Percentiles rank a stretch among this genome's conserved stretches.
Conservation (phyloP, 1,139 yeast genomes). For the Arxiozyma slooffiae region DNA sequence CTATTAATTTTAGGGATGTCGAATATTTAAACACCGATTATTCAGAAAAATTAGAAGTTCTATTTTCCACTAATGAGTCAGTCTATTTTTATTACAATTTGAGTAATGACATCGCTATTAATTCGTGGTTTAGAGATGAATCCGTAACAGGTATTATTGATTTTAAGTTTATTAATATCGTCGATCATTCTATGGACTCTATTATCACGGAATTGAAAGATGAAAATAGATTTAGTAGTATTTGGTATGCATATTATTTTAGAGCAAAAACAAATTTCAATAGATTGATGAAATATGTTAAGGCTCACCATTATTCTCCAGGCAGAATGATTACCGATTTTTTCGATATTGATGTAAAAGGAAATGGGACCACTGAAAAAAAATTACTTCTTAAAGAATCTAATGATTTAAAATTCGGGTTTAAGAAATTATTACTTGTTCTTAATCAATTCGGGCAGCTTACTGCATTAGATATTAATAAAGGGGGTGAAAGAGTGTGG, state of each 20-base stretch:
- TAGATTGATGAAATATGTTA: slow-evolving; percentile 14
- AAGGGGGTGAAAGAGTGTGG: slow-evolving; percentile 38
- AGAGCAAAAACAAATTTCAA: slow-evolving; percentile 36
- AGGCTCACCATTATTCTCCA: slow-evolving; percentile 16
- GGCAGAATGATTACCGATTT: slow-evolving; percentile 21
- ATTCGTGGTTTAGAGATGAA: slow-evolving; percentile 33
- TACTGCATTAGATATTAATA: slow-evolving; percentile 36
- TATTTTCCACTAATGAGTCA: slow-evolving; percentile 13
- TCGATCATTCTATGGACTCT: slow-evolving; percentile 29
- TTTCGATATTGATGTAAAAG: slow-evolving; percentile 13
- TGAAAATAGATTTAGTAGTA: slow-evolving; percentile 32
- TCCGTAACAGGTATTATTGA: slow-evolving; percentile 36
- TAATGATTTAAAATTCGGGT: slow-evolving; percentile 37
- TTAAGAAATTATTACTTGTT: slow-evolving; percentile 39
- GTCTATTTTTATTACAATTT: slow-evolving; percentile 18
- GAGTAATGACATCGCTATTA: slow-evolving; percentile 21
- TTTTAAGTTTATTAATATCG: slow-evolving; percentile 34
- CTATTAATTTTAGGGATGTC: neutral
- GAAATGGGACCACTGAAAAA: slow-evolving; percentile 6
- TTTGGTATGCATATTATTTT: slow-evolving; percentile 35
- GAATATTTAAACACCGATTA: slow-evolving; percentile 6
- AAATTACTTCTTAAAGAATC: slow-evolving; percentile 11
- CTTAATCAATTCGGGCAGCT: slow-evolving; percentile 37
- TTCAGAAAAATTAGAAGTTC: slow-evolving; percentile 8
- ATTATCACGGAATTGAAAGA: slow-evolving; percentile 33